Evolutionary conservation across 768 basidiomycete species (phyloP).

Genomic region (Suillus decipiens): DNA sequence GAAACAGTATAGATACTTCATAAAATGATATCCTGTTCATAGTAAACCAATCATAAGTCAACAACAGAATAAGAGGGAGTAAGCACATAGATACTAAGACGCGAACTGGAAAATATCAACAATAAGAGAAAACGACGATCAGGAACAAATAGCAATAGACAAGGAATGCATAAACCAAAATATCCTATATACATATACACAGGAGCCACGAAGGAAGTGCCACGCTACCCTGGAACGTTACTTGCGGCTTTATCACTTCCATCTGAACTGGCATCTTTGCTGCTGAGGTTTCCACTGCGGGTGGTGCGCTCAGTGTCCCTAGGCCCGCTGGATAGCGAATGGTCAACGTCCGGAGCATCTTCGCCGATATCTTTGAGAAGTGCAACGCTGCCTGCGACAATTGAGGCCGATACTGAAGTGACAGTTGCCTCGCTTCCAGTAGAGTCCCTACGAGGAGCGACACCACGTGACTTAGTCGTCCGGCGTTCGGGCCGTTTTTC

Average conservation of each 20-base stretch:
- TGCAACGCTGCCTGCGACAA: slow-evolving; percentile 26
- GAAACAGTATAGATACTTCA: not conserved
- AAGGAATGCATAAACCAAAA: slow-evolving; percentile 6
- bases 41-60: not conserved
- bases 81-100: not conserved
- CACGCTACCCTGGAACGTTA: slow-evolving; percentile 2
- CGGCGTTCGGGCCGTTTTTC: slow-evolving; percentile 44
- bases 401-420: slow-evolving; percentile 37
- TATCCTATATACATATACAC: not conserved
- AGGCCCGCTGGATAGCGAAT: not conserved
- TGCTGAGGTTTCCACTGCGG: slow-evolving; percentile 6
- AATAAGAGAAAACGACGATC: not conserved
- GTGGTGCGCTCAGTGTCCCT: not conserved
- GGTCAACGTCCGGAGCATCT: slow-evolving; percentile 21
- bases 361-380: slow-evolving; percentile 17
- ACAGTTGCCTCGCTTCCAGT: slow-evolving; percentile 51
- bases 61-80: not conserved
- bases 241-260: not conserved
- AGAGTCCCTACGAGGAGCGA: slow-evolving; percentile 46
- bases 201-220: not conserved
- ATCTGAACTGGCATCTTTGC: slow-evolving; percentile 4
- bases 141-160: slow-evolving; percentile 9
- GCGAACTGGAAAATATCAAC: not conserved
- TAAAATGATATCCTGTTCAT: not conserved
- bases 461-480: slow-evolving; percentile 47